These are phyloP conservation scores for Ceratobasidium sp. DNA, from an alignment of 1,284 basidiomycete species.

Conservation along the genomic window DNA sequence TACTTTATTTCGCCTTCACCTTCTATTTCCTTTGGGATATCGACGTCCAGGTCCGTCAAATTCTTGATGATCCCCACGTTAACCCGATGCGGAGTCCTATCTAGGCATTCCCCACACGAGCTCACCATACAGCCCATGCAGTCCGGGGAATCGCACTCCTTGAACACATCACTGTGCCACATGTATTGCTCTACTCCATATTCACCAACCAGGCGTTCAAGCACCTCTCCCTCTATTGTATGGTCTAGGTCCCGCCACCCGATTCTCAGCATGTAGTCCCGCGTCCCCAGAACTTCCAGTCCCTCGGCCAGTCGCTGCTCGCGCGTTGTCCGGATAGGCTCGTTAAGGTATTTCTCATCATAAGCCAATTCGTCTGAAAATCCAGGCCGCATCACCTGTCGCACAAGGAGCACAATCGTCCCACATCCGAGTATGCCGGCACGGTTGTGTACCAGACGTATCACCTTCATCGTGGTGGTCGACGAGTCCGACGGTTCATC, in stretches of 20 bases:
- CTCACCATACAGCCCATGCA: background rate
- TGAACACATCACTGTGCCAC: slow-evolving; percentile 3
- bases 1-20: background rate
- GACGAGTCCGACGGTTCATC: too few species aligned
- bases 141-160: background rate
- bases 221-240: slow-evolving; percentile 11
- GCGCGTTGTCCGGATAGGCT: background rate
- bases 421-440: slow-evolving; percentile 4
- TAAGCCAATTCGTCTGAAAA: background rate
- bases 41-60: background rate
- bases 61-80: background rate
- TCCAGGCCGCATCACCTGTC: background rate
- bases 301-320: background rate
- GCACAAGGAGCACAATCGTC: slow-evolving; percentile 20
- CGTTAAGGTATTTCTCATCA: too few species aligned
- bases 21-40: background rate
- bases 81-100: background rate
- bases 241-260: slow-evolving; percentile 6
- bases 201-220: background rate
- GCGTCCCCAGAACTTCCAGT: background rate
- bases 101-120: background rate
- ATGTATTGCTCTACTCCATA: slow-evolving; percentile 3
- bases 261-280: slow-evolving; percentile 12
- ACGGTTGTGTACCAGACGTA: too few species aligned
- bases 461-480: too few species aligned